Percentiles rank a stretch among this genome's conserved stretches.
phyloP scores from a whole-genome alignment of 148 eudicot species.

The Chenopodium berlandieri region DNA sequence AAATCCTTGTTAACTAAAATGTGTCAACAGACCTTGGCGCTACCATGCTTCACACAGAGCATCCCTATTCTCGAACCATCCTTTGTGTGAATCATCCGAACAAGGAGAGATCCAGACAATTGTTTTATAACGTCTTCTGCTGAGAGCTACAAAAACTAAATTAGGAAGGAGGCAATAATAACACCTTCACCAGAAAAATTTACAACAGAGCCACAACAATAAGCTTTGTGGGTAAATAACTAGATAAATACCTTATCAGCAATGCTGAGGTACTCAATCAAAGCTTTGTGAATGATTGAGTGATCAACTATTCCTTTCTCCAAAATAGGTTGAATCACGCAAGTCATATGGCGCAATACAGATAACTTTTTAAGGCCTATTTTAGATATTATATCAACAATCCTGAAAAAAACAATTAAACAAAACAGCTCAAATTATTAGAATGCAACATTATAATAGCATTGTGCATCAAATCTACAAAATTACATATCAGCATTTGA shows the following conservation, averaged over 20 bases:
- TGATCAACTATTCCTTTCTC: conserved; percentile 98
- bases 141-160: conserved; percentile 51
- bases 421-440: background rate
- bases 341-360: conserved; percentile 73
- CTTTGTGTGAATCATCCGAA: conserved; percentile 79
- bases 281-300: conserved; percentile 77
- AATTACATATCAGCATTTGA: conserved; percentile 4
- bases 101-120: conserved; percentile 63
- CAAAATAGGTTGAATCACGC: conserved; percentile 72
- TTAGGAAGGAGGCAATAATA: conserved; percentile 14
- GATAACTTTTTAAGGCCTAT: conserved; percentile 65
- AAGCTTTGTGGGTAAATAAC: background rate
- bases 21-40: conserved; percentile 68
- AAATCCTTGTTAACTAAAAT: background rate
- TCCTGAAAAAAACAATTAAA: conserved; percentile 43
- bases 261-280: conserved; percentile 75
- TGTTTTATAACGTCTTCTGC: conserved; percentile 79
- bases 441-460: background rate
- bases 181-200: background rate
- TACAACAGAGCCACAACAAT: background rate
- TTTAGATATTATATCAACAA: conserved; percentile 74
- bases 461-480: background rate
- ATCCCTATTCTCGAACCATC: conserved; percentile 85
- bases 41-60: conserved; percentile 83
- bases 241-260: conserved; percentile 66